Percentiles rank a stretch among this genome's conserved stretches.
phyloP scores from a whole-genome alignment of 2,329 filamentous ascomycete species.

The Epichloe coenophiala region DNA sequence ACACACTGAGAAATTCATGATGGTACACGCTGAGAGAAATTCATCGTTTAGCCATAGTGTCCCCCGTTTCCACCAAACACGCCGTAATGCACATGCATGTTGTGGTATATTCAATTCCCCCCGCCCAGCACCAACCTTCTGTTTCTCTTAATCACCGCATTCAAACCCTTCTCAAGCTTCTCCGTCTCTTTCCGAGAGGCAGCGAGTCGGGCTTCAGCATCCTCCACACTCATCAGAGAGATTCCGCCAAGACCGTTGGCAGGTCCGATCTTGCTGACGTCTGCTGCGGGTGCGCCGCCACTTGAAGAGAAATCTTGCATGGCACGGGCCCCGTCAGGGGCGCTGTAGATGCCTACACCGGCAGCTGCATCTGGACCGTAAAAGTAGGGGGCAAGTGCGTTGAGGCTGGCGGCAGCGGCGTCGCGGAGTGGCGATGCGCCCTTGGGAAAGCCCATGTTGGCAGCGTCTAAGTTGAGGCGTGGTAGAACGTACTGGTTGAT shows the following conservation, averaged over 20 bases:
- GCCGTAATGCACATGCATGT: too few species aligned
- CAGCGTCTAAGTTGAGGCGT: conserved; percentile 38
- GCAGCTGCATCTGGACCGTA: conserved; percentile 33
- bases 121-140: conserved; percentile 33
- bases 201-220: conserved; percentile 43
- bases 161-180: conserved; percentile 47
- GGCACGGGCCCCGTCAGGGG: conserved; percentile 21
- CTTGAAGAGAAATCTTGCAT: conserved; percentile 21
- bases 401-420: conserved; percentile 35
- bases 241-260: conserved; percentile 26
- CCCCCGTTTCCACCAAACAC: too few species aligned
- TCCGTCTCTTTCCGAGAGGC: conserved; percentile 46
- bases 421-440: conserved; percentile 26
- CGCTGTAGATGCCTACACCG: conserved; percentile 30
- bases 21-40: too few species aligned
- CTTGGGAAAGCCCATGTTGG: conserved; percentile 29
- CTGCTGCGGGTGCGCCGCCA: conserved; percentile 11
- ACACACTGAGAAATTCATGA: too few species aligned
- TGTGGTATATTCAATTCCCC: conserved; percentile 9
- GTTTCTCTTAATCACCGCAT: conserved; percentile 47
- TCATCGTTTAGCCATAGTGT: too few species aligned
- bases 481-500: conserved; percentile 58
- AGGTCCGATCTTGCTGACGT: conserved; percentile 17
- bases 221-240: conserved; percentile 46
- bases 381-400: conserved; percentile 43